phyloP scores from a whole-genome alignment of 352 stramenopile genomes.

The Phytophthora kernoviae region DNA sequence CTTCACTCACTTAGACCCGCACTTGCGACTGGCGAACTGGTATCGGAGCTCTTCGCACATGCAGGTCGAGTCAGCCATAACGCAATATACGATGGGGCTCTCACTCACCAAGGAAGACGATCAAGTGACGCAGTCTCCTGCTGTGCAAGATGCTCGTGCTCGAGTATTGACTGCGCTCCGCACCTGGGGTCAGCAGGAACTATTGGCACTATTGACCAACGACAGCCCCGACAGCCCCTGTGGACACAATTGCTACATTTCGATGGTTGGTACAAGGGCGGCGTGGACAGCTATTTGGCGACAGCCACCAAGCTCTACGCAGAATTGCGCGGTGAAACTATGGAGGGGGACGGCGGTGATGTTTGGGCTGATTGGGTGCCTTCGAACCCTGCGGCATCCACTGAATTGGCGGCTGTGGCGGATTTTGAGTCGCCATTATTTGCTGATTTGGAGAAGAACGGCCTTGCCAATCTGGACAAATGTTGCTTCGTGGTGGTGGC shows the following conservation, averaged over 20 bases:
- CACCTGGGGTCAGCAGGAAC: conserved; percentile 48
- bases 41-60: conserved; percentile 14
- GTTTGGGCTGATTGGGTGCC: conserved; percentile 51
- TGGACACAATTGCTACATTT: conserved; percentile 62
- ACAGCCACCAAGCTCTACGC: conserved; percentile 54
- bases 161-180: conserved; percentile 34
- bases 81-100: conserved; percentile 32
- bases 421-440: conserved; percentile 45
- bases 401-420: conserved; percentile 31
- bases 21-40: conserved; percentile 7
- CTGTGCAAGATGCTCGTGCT: neutral
- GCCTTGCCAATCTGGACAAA: conserved; percentile 67
- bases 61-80: conserved; percentile 14
- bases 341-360: conserved; percentile 5
- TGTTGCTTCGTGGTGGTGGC: conserved; percentile 97
- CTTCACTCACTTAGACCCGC: conserved; percentile 11
- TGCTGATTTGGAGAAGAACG: conserved; percentile 51
- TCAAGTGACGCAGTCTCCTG: neutral
- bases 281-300: conserved; percentile 57
- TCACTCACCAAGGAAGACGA: conserved; percentile 16
- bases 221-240: conserved; percentile 22
- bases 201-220: conserved; percentile 38
- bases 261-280: conserved; percentile 68
- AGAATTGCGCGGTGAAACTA: conserved; percentile 26
- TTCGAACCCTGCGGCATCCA: conserved; percentile 44